Evolutionary conservation across 2,329 filamentous ascomycete species (phyloP).

Genomic region (Aspergillus ochraceus): DNA sequence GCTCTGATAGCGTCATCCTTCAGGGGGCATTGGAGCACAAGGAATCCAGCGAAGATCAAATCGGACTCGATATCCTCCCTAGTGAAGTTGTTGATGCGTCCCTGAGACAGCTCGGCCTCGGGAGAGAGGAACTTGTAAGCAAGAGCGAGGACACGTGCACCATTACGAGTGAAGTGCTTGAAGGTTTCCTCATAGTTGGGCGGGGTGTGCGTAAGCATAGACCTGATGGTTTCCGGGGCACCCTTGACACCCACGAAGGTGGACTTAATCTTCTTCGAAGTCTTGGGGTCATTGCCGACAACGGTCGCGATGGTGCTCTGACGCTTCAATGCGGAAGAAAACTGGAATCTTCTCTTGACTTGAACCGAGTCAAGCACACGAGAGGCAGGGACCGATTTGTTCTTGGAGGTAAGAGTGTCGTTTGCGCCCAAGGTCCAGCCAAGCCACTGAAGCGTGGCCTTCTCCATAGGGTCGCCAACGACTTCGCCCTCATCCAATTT

Average conservation of each 20-base stretch:
- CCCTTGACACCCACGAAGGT: conserved; percentile 97
- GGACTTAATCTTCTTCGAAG: conserved; percentile 73
- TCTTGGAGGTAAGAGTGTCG: conserved; percentile 74
- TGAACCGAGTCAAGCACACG: conserved; percentile 71
- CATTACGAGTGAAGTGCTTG: conserved; percentile 96
- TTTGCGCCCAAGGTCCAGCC: conserved; percentile 92
- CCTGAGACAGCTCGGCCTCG: conserved; percentile 77
- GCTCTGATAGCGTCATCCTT: conserved; percentile 95
- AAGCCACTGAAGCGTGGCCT: conserved; percentile 84
- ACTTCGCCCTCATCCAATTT: conserved; percentile 96
- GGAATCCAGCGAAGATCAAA: conserved; percentile 87
- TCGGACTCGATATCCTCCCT: conserved; percentile 86
- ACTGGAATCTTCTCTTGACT: conserved; percentile 95
- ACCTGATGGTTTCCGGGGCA: conserved; percentile 93
- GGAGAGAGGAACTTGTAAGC: conserved; percentile 88
- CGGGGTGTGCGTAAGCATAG: conserved; percentile 82
- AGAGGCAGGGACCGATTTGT: conserved; percentile 40
- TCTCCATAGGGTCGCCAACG: conserved; percentile 98
- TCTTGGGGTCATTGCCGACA: conserved; percentile 67
- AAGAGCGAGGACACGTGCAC: conserved; percentile 88
- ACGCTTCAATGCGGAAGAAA: conserved; percentile 92
- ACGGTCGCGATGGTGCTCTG: conserved; percentile 93
- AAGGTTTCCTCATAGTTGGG: conserved; percentile 94
- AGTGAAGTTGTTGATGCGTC: conserved; percentile 89
- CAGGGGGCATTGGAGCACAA: conserved; percentile 90